A percentile compares a stretch with the other conserved stretches of the same genome.
Evolutionary conservation across 805 yeast genomes (phyloP).

Genomic region (Candida argentea): DNA sequence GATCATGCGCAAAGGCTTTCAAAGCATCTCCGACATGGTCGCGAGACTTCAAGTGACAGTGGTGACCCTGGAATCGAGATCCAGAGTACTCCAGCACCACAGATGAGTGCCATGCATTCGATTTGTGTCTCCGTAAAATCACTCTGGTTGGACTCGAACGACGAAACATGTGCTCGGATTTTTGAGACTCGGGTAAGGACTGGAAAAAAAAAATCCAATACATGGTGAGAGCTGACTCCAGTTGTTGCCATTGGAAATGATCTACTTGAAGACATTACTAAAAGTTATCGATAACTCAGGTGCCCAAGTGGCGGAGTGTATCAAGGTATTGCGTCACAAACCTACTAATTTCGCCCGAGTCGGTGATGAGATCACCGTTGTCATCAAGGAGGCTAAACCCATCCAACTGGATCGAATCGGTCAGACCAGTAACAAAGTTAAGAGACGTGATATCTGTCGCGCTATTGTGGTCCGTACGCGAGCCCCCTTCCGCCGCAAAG

Average conservation of each 20-base stretch:
- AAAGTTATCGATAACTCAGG: constrained; percentile 95
- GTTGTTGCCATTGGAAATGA: too few relatives aligned
- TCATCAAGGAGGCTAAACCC: constrained; percentile 85
- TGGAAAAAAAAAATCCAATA: too few relatives aligned
- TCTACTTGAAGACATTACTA: constrained; percentile 76
- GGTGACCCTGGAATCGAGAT: constrained; percentile 61
- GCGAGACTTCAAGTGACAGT: constrained; percentile 27
- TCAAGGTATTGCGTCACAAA: constrained; percentile 84
- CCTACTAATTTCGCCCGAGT: constrained; percentile 75
- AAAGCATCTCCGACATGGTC: constrained; percentile 36
- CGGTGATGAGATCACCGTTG: constrained; percentile 92
- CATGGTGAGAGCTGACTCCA: too few relatives aligned
- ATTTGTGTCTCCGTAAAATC: too few relatives aligned
- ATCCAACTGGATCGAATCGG: constrained; percentile 62
- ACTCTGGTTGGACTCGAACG: neutral
- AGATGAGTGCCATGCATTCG: constrained; percentile 20
- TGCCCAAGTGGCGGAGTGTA: constrained; percentile 90
- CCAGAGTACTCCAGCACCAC: constrained; percentile 34
- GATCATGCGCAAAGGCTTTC: constrained; percentile 27
- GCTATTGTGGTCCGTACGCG: constrained; percentile 93
- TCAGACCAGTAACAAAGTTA: constrained; percentile 70
- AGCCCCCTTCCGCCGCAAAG: constrained; percentile 65
- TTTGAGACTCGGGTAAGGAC: too few relatives aligned
- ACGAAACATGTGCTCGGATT: neutral
- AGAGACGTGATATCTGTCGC: constrained; percentile 91